phyloP scores from a whole-genome alignment of 495 filamentous ascomycete genomes.

The Penicillium tannophilum region DNA sequence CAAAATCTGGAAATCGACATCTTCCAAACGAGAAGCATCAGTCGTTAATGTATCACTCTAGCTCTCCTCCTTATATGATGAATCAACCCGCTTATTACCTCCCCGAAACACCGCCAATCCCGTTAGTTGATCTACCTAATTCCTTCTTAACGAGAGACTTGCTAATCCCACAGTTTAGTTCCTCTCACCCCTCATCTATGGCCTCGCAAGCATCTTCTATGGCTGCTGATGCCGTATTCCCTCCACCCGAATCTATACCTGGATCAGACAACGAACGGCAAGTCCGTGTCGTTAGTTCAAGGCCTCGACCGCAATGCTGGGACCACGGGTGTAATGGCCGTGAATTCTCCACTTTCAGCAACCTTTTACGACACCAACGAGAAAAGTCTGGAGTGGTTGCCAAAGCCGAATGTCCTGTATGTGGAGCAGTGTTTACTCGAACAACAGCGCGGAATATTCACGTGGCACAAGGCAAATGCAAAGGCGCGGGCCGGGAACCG shows the following conservation, averaged over 20 bases:
- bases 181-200: slow-evolving; percentile 26
- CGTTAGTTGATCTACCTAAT: slow-evolving; percentile 16
- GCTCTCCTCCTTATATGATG: slow-evolving; percentile 29
- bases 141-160: not conserved
- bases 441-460: slow-evolving; percentile 92
- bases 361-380: slow-evolving; percentile 87
- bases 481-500: slow-evolving; percentile 43
- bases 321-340: slow-evolving; percentile 94
- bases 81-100: slow-evolving; percentile 27
- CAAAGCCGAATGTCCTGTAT: slow-evolving; percentile 84
- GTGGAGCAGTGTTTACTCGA: slow-evolving; percentile 87
- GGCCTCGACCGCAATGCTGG: slow-evolving; percentile 91
- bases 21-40: not conserved
- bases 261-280: slow-evolving; percentile 48
- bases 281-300: slow-evolving; percentile 70
- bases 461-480: slow-evolving; percentile 87
- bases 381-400: slow-evolving; percentile 88
- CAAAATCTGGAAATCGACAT: not conserved
- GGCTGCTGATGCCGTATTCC: slow-evolving; percentile 34
- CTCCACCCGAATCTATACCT: slow-evolving; percentile 32
- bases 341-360: slow-evolving; percentile 94
- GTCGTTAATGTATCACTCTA: not conserved
- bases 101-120: slow-evolving; percentile 22
- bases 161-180: slow-evolving; percentile 13
- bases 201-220: slow-evolving; percentile 35